A percentile compares a stretch with the other conserved stretches of the same genome.
Evolutionary conservation across 2,329 filamentous ascomycete species (phyloP).

Genomic region (Hypoxylon sp.): DNA sequence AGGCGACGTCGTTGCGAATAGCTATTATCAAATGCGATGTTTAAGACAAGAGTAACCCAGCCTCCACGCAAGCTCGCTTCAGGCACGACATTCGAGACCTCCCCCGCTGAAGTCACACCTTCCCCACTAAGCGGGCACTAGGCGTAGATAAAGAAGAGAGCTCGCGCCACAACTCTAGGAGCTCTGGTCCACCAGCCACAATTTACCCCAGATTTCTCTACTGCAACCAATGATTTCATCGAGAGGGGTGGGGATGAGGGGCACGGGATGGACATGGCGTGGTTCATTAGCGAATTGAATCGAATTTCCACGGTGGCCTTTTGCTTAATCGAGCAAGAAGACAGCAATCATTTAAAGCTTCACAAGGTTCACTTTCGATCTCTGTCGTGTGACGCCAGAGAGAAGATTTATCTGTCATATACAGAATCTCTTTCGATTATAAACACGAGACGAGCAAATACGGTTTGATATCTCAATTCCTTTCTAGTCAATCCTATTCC

Average conservation of each 20-base stretch:
- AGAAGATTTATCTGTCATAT: slow-evolving; percentile 39
- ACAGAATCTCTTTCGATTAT: slow-evolving; percentile 27
- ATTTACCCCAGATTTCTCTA: slow-evolving; percentile 42
- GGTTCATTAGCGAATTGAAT: slow-evolving; percentile 35
- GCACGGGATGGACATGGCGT: slow-evolving; percentile 7
- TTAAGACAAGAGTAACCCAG: slow-evolving; percentile 10
- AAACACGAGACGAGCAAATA: slow-evolving; percentile 10
- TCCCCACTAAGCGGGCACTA: slow-evolving; percentile 20
- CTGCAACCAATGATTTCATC: slow-evolving; percentile 21
- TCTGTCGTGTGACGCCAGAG: slow-evolving; percentile 12
- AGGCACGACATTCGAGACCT: slow-evolving; percentile 26
- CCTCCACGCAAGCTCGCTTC: slow-evolving; percentile 12
- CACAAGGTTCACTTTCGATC: slow-evolving; percentile 22
- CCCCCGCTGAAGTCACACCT: slow-evolving; percentile 45
- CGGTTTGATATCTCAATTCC: slow-evolving; percentile 37
- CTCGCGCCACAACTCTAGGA: slow-evolving; percentile 47
- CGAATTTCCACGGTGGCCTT: slow-evolving; percentile 61
- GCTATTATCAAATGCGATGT: slow-evolving; percentile 3
- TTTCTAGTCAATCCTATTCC: neutral
- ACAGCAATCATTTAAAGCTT: slow-evolving; percentile 45
- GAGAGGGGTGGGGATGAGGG: slow-evolving; percentile 7
- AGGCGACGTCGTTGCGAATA: neutral
- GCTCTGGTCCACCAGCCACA: slow-evolving; percentile 40
- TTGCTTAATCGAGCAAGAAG: slow-evolving; percentile 50
- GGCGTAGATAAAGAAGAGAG: slow-evolving; percentile 31